A percentile compares a stretch with the other conserved stretches of the same genome.
Conservation (phyloP, 768 basidiomycete genomes). For the Tylopilus plumbeoviolaceoides region DNA sequence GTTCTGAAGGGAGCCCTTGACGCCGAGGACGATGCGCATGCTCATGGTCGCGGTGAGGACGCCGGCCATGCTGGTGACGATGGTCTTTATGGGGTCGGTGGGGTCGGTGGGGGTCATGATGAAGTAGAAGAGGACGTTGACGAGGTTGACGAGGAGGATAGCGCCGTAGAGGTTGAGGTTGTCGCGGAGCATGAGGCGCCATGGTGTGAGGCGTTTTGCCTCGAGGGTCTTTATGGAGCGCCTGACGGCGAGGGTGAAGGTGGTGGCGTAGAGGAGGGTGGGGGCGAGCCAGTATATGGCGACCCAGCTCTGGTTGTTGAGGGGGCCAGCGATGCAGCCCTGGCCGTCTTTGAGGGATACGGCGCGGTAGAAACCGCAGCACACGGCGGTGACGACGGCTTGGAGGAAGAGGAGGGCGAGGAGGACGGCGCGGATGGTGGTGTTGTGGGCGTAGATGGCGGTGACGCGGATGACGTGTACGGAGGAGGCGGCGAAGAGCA, state of each 20-base stretch:
- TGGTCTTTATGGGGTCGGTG: conserved; percentile 72
- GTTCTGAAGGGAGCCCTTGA: conserved; percentile 67
- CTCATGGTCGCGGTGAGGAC: conserved; percentile 87
- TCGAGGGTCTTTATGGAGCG: conserved; percentile 24
- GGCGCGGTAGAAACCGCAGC: conserved; percentile 78
- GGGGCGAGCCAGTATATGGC: conserved; percentile 83
- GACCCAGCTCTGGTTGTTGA: conserved; percentile 62
- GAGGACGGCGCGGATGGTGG: conserved; percentile 52
- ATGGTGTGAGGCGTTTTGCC: conserved; percentile 53
- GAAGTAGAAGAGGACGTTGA: conserved; percentile 87
- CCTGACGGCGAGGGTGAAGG: conserved; percentile 22
- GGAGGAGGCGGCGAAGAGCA: conserved; percentile 66
- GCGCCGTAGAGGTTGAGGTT: conserved; percentile 84
- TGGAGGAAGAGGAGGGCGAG: conserved; percentile 60
- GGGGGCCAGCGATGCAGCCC: conserved; percentile 84
- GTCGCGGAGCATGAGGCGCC: conserved; percentile 90
- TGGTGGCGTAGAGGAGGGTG: conserved; percentile 54
- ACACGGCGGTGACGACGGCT: conserved; percentile 66
- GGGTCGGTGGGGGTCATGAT: conserved; percentile 62
- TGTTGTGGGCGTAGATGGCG: conserved; percentile 67
- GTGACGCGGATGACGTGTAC: conserved; percentile 77
- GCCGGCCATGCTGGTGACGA: conserved; percentile 81
- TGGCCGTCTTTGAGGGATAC: conserved; percentile 71
- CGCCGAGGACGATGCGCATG: conserved; percentile 79
- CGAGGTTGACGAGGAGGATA: conserved; percentile 75